Percentiles rank a stretch among this genome's conserved stretches.
Evolutionary conservation across 148 eudicot species (phyloP).

Genomic region (Fagopyrum homotropicum): DNA sequence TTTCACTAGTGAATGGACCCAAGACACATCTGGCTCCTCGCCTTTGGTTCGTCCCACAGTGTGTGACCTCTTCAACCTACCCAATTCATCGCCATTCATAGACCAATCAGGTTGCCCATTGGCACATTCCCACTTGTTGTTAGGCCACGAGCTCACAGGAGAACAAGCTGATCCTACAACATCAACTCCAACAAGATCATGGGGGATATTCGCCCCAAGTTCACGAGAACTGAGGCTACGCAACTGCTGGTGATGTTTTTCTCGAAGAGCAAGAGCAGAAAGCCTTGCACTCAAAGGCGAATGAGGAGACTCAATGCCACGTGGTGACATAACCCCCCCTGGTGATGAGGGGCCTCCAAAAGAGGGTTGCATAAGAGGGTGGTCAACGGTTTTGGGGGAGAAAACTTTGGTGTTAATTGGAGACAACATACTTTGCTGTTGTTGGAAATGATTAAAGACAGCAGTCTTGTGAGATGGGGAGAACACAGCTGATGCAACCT

Average conservation of each 20-base stretch:
- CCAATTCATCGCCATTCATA: slow-evolving; percentile 31
- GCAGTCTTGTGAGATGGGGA: slow-evolving; percentile 44
- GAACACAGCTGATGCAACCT: slow-evolving; percentile 29
- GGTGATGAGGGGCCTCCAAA: slow-evolving; percentile 35
- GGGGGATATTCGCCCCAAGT: slow-evolving; percentile 31
- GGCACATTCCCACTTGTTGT: slow-evolving; percentile 39
- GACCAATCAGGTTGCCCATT: slow-evolving; percentile 50
- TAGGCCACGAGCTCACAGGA: slow-evolving; percentile 39
- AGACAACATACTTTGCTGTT: slow-evolving; percentile 43
- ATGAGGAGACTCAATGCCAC: slow-evolving; percentile 28
- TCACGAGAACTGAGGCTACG: slow-evolving; percentile 41
- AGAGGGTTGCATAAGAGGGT: slow-evolving; percentile 27
- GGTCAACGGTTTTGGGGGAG: slow-evolving; percentile 33
- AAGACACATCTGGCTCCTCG: slow-evolving; percentile 56
- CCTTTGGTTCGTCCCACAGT: slow-evolving; percentile 25
- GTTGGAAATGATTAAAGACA: slow-evolving; percentile 44
- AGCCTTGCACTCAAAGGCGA: slow-evolving; percentile 39
- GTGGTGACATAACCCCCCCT: slow-evolving; percentile 36
- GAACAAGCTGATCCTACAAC: slow-evolving; percentile 24
- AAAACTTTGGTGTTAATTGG: slow-evolving; percentile 37
- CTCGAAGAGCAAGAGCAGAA: slow-evolving; percentile 29
- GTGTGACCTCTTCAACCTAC: slow-evolving; percentile 27
- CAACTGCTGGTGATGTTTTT: slow-evolving; percentile 43
- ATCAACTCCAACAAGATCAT: slow-evolving; percentile 23
- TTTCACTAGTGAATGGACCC: slow-evolving; percentile 61